These are phyloP conservation scores for Cryptococcus amylolentus DNA, from an alignment of 1,284 basidiomycete genomes.

Conservation along the genomic window DNA sequence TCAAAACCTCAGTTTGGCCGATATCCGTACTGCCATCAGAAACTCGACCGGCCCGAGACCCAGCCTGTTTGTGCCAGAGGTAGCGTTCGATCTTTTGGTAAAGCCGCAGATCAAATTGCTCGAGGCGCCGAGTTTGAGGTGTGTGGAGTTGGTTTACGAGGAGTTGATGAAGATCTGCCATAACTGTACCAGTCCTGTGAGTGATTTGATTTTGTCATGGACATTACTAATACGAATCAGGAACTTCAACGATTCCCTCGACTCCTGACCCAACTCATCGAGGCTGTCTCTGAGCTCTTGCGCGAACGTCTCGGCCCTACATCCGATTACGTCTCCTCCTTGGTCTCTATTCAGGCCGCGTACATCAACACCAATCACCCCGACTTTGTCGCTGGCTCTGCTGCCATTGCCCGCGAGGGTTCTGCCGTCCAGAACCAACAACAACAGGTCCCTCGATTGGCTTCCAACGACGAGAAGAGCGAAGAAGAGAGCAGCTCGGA, in stretches of 20 bases:
- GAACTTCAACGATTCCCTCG: constrained; percentile 96
- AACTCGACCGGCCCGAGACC: constrained; percentile 97
- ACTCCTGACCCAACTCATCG: constrained; percentile 88
- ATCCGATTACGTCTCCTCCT: constrained; percentile 89
- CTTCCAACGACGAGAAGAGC: constrained; percentile 35
- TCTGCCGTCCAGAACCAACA: constrained; percentile 14
- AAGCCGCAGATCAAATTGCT: constrained; percentile 98
- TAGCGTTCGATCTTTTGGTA: constrained; percentile 94
- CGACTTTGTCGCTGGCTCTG: constrained; percentile 50
- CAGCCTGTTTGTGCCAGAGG: constrained; percentile 93
- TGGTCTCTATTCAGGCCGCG: constrained; percentile 96
- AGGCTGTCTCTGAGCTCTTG: constrained; percentile 94
- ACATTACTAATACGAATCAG: constrained; percentile 49
- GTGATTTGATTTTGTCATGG: constrained; percentile 28
- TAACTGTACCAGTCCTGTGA: constrained; percentile 85
- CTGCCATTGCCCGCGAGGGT: constrained; percentile 48
- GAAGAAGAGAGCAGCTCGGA: constrained; percentile 39
- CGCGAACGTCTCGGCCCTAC: constrained; percentile 94
- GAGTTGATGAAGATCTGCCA: constrained; percentile 99
- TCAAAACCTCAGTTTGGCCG: constrained; percentile 83
- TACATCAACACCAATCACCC: constrained; percentile 85
- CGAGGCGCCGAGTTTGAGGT: constrained; percentile 87
- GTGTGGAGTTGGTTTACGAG: constrained; percentile 97
- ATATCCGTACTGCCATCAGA: constrained; percentile 96
- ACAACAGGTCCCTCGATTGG: constrained; percentile 25